These are phyloP conservation scores for Pisolithus albus DNA, from an alignment of 768 basidiomycete genomes.

Conservation along the genomic window DNA sequence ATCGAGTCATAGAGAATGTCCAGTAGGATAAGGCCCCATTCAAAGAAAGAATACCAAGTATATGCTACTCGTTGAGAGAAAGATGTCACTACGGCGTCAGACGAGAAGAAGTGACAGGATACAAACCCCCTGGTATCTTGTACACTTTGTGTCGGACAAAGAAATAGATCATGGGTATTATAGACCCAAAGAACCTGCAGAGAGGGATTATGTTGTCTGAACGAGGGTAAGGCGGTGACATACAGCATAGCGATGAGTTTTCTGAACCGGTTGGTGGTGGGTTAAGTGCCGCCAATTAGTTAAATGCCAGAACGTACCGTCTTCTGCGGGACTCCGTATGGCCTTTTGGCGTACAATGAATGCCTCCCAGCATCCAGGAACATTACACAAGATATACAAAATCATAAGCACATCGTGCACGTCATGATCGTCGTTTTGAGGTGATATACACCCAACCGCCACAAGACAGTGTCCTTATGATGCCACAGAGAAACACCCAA, in stretches of 20 bases:
- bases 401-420: conserved; percentile 87
- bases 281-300: not conserved
- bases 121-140: conserved; percentile 66
- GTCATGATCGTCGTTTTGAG: conserved; percentile 75
- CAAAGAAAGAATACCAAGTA: conserved; percentile 78
- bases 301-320: conserved; percentile 36
- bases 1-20: conserved; percentile 71
- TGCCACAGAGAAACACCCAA: conserved; percentile 52
- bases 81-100: not conserved
- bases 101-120: not conserved
- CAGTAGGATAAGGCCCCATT: conserved; percentile 75
- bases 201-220: not conserved
- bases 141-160: conserved; percentile 84
- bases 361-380: conserved; percentile 88
- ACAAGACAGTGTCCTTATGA: conserved; percentile 72
- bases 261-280: conserved; percentile 27
- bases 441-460: conserved; percentile 94
- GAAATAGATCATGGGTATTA: conserved; percentile 74
- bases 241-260: conserved; percentile 47
- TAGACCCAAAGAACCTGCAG: conserved; percentile 59
- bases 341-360: conserved; percentile 43
- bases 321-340: conserved; percentile 37
- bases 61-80: conserved; percentile 49
- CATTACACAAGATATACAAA: conserved; percentile 70
- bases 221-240: conserved; percentile 10